Conservation (phyloP, 176 grass and related monocot genomes). For the Musa schizocarpa region DNA sequence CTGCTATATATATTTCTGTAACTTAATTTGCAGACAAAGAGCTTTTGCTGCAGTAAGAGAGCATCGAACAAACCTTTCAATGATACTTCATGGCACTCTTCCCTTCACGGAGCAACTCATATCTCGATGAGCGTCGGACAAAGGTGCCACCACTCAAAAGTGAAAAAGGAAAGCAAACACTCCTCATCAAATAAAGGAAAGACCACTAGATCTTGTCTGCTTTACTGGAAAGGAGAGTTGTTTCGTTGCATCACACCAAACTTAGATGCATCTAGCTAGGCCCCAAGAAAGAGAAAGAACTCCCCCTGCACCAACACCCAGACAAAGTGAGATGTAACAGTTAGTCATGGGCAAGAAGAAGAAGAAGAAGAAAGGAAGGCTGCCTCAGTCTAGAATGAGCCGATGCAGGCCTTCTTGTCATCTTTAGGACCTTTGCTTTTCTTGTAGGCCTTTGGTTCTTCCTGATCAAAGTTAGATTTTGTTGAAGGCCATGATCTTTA, state of each 20-base stretch:
- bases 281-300: neutral
- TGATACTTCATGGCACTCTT: neutral
- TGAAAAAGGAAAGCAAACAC: conserved; percentile 1
- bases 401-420: too few species aligned
- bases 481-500: neutral
- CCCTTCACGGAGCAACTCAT: neutral
- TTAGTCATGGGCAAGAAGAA: neutral
- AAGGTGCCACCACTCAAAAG: conserved; percentile 3
- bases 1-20: too few species aligned
- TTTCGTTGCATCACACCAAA: neutral
- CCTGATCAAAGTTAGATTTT: neutral
- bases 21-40: too few species aligned
- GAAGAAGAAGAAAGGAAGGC: too few species aligned
- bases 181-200: conserved; percentile 4
- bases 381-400: too few species aligned
- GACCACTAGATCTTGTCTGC: neutral
- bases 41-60: too few species aligned
- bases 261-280: neutral
- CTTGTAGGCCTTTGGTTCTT: neutral
- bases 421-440: too few species aligned
- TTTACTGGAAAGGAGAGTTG: neutral
- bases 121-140: neutral
- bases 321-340: too few species aligned
- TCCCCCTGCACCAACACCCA: neutral
- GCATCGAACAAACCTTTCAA: too few species aligned